Evolutionary conservation across 352 stramenopile species (phyloP).

Genomic region (Globisporangium middletonii): DNA sequence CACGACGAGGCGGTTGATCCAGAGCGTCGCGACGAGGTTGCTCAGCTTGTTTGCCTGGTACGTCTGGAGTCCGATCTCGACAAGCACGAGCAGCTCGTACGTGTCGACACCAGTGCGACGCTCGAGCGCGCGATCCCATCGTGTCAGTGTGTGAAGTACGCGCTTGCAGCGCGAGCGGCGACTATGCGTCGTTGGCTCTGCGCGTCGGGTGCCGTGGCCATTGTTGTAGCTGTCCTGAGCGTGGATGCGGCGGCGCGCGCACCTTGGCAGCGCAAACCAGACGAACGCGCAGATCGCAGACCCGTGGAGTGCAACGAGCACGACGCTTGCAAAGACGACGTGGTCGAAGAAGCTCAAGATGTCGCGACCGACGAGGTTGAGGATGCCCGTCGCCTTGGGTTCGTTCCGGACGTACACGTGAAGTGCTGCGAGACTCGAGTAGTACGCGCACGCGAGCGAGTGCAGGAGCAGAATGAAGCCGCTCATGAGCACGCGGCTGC

Average conservation of each 20-base stretch:
- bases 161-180: neutral
- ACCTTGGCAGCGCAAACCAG: no score
- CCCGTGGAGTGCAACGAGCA: neutral
- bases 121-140: neutral
- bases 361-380: neutral
- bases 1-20: conserved; percentile 14
- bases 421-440: neutral
- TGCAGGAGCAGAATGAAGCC: neutral
- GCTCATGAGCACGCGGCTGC: neutral
- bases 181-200: no score
- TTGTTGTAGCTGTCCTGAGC: no score
- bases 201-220: no score
- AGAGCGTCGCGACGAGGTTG: conserved; percentile 7
- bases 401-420: neutral
- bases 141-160: neutral
- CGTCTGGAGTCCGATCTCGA: conserved; percentile 9
- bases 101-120: neutral
- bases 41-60: conserved; percentile 10
- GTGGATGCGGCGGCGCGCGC: no score
- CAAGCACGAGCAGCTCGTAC: conserved; percentile 6
- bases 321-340: neutral
- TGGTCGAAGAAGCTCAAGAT: neutral
- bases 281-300: neutral
- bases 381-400: neutral
- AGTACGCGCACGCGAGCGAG: neutral